Base-by-base conservation (phyloP, 768 basidiomycete genomes). In the Suillus spraguei region DNA sequence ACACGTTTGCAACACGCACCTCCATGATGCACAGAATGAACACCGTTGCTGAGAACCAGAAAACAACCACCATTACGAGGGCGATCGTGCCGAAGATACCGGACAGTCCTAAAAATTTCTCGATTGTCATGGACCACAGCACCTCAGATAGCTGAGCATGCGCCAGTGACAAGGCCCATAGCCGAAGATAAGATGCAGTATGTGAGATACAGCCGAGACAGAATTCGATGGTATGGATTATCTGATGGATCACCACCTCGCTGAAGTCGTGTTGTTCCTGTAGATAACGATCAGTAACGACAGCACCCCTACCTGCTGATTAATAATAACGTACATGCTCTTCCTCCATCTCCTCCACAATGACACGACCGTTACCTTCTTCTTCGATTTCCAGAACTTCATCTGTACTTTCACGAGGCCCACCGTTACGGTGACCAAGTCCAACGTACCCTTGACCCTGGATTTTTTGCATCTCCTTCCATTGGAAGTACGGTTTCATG, bases 161-260 rank as follows among this genome's bases (percentile, higher is more conserved):
- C 13, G 97, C 97, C 59, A 99, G 85, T 32, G 97, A 99, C 8
- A 99, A 85, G 22, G 97, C 97, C 97, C 97, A 99, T 44, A 99
- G 82, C 73, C 97, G 91, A 55, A 95, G 85, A 77, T 93, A 94
- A 17, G 92, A 94, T 14, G 94, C 94, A 1, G 97, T 99, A 76
- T 98, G 97, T 66, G 97, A 99, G 71, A 98, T 98, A 76, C 97
- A 98, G 8, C 97, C 97, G 39, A 99, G 87, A 74, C 97, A 99
- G 79, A 99, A 99, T 79, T 99, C 97, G 77, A 99, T 98, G 32
- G 95, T 97, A 78, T 99, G 97, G 71, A 99, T 99, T 65, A 97
- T 82, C 76, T 99, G 97, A 78, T 99, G 97, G 64, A 99, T 92
- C 28, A 97, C 86, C 63, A 97, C 87, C 76, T 99, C 97, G 72